Percentiles rank a stretch among this genome's conserved stretches.
These are phyloP conservation scores for Pisolithus marmoratus DNA, from an alignment of 768 basidiomycete genomes.

Conservation along the genomic window DNA sequence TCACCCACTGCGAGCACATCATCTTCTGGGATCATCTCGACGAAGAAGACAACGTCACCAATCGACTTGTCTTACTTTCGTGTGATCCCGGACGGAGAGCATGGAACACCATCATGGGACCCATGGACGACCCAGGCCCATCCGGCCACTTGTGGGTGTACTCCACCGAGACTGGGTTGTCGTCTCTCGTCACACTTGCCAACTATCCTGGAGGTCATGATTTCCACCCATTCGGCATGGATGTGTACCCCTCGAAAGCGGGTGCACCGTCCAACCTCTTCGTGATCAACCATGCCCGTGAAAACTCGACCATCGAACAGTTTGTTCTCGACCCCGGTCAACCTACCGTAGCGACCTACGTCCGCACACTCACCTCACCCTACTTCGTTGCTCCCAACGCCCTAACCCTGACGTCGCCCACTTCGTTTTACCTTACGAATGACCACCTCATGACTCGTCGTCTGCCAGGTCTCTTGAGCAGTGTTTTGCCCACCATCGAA, in stretches of 20 bases:
- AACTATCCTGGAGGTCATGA: conserved; percentile 53
- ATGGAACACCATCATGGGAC: conserved; percentile 80
- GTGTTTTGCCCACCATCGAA: conserved; percentile 49
- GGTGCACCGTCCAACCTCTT: conserved; percentile 53
- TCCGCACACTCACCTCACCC: conserved; percentile 55
- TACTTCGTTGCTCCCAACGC: conserved; percentile 64
- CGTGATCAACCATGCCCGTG: conserved; percentile 63
- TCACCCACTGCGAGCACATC: conserved; percentile 58
- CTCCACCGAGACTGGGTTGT: conserved; percentile 17
- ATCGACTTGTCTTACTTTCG: conserved; percentile 39
- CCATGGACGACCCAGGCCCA: conserved; percentile 50
- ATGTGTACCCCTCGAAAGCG: conserved; percentile 44
- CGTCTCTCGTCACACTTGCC: conserved; percentile 39
- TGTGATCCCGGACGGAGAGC: conserved; percentile 42
- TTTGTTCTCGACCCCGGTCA: conserved; percentile 46
- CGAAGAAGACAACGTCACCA: conserved; percentile 28
- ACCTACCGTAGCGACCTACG: conserved; percentile 43
- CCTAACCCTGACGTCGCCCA: conserved; percentile 59
- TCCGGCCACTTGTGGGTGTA: conserved; percentile 60
- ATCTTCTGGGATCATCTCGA: conserved; percentile 56
- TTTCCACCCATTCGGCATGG: conserved; percentile 71
- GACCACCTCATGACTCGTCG: conserved; percentile 68
- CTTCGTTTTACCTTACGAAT: conserved; percentile 67
- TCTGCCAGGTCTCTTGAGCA: conserved; percentile 43
- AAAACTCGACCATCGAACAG: conserved; percentile 60